Base-by-base conservation (phyloP, 78 protist genomes). In the Dictyostelium intermedium region DNA sequence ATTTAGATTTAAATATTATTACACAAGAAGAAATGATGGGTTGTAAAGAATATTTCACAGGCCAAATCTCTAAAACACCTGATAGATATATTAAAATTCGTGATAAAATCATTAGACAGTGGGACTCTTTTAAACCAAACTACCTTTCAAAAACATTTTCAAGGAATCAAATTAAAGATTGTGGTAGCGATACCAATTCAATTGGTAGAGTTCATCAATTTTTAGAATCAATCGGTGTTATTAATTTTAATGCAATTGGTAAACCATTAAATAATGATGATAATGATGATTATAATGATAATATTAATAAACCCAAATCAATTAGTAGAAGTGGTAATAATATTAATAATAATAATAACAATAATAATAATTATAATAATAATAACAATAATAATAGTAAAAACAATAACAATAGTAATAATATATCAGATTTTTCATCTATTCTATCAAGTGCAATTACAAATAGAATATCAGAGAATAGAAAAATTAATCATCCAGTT, bases 151-250 rank as follows among this genome's bases (percentile, higher is more conserved):
- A 84, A 41, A 77, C 96, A 6, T 47, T 43, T 27, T 72, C 87
- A 13, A 66, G 83, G 27, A 61, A 34, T 1, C 18, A 78, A 23
- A 78, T 92, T 23, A 72, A 72, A 70, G 87, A 91, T 23, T 69
- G 82, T 50, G 91, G 91, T 37, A 84, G 91, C 60, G 91, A 92
- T 92, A 91, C 84, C 9, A 92, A 92, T 84, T 83, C 86, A 20
- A 92, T 92, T 72, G 91, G 91, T 14, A 50, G 89, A 73, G 95
- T 91, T 25, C 84, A 83, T 69, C 37, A 45, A 20, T 82, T 84
- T 53, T 35, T 92, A 18, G 96, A 92, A 76, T 43, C 84, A 10
- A 77, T 82, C 27, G 96, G 91, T 34, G 91, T 35, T 16, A 92
- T 92, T 37, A 92, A 92, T 43, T 84, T 78, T 56, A 76, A 76